These are phyloP conservation scores for Penicillium sp. DNA, from an alignment of 2,329 filamentous ascomycete species.

Conservation along the genomic window DNA sequence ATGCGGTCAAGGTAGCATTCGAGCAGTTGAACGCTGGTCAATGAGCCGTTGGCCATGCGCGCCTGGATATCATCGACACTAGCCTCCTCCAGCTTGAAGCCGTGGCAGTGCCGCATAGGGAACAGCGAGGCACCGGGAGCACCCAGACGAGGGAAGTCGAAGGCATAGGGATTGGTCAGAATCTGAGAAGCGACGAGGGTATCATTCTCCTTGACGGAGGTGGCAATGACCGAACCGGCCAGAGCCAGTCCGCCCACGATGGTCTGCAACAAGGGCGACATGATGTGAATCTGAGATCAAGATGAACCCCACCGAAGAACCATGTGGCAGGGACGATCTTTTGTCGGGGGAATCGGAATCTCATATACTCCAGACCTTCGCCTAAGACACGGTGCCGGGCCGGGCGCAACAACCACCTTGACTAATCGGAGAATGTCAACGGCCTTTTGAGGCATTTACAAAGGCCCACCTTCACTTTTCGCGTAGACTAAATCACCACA, in stretches of 20 bases:
- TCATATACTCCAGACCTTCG: constrained; percentile 6
- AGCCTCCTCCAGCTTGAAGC: constrained; percentile 64
- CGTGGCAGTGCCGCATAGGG: constrained; percentile 61
- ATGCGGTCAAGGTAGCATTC: constrained; percentile 62
- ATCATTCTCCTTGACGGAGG: constrained; percentile 13
- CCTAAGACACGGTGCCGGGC: background rate
- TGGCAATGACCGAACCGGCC: constrained; percentile 18
- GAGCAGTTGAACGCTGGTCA: constrained; percentile 60
- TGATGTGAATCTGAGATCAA: constrained; percentile 3
- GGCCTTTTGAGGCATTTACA: too few species aligned
- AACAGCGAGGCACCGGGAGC: constrained; percentile 47
- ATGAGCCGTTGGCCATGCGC: constrained; percentile 52
- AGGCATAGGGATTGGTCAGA: constrained; percentile 30
- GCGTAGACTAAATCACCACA: background rate
- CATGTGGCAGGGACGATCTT: constrained; percentile 18
- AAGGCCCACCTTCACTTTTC: background rate
- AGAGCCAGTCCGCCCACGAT: constrained; percentile 23
- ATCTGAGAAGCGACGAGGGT: constrained; percentile 34
- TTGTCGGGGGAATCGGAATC: constrained; percentile 7
- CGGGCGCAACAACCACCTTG: background rate
- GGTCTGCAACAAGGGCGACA: constrained; percentile 18
- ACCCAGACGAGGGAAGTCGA: constrained; percentile 40
- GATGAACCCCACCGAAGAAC: constrained; percentile 14
- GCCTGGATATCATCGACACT: constrained; percentile 66
- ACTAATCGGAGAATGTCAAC: constrained; percentile 8